Evolutionary conservation across 305 asterid species (phyloP), one percentile per base, ranked within the genome.

Genomic region (Lippia alba): DNA sequence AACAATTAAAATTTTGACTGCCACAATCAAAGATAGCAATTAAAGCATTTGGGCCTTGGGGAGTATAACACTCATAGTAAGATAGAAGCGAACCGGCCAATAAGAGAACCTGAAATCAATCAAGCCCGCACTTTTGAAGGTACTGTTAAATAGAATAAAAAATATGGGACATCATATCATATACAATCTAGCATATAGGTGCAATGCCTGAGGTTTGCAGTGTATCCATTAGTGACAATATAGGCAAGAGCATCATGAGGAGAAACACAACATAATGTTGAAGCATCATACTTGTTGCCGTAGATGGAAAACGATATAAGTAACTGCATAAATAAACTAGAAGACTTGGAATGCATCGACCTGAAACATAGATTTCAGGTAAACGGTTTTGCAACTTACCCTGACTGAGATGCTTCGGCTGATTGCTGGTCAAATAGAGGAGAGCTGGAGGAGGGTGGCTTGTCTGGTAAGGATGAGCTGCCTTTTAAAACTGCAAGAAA

Each of bases 401-500:
- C 97, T 10, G 89, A 60, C 67, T 87, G 89, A 64, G 96, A 75
- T 60, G 45, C 83, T 62, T 91, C 99, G 67, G 86, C 65, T 64
- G 95, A 67, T 69, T 82, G 97, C 79, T 83, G 93, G 72, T 94
- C 97, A 64, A 77, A 81, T 70, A 66, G 67, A 74, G 93, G 87
- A 56, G 90, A 82, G 79, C 85, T 67, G 67, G 96, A 79, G 61
- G 95, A 78, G 16, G 92, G 87, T 50, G 82, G 71, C 82, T 94
- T 94, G 61, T 94, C 99, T 0, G 96, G 96, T 65, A 90, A 76
- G 67, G 91, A 91, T 70, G 99, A 82, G 82, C 68, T 84, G 75
- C 97, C 95, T 85, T 91, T 94, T 78, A 91, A 78, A 73, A 94
- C 96, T 94, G 97, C 85, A 90, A 56, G 19, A 51, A 64, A 45